Percentiles rank a stretch among this genome's conserved stretches.
These are phyloP conservation scores for Urtica urens DNA, from an alignment of 306 rosid species.

Conservation along the genomic window DNA sequence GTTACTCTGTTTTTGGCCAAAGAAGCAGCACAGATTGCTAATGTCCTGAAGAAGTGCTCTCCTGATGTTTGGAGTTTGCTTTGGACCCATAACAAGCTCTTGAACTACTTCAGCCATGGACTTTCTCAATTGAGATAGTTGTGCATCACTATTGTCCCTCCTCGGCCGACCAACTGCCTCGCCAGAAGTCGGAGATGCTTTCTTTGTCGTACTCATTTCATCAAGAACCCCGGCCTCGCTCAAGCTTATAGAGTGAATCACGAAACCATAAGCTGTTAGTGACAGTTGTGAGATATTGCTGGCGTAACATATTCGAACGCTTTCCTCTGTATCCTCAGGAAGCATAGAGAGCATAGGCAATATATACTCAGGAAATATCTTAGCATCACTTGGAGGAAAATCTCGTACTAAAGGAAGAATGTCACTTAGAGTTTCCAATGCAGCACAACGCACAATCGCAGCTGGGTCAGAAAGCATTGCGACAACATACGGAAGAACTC, in stretches of 20 bases:
- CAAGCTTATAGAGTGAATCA: constrained; percentile 83
- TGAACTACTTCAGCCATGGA: constrained; percentile 94
- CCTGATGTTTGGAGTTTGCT: constrained; percentile 95
- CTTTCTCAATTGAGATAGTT: constrained; percentile 75
- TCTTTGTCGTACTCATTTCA: constrained; percentile 52
- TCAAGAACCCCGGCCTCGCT: constrained; percentile 96
- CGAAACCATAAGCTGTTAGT: constrained; percentile 84
- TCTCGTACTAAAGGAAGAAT: constrained; percentile 84
- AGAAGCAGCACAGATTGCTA: constrained; percentile 83
- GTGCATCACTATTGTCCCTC: constrained; percentile 55
- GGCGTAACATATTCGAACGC: constrained; percentile 94
- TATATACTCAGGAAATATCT: constrained; percentile 88
- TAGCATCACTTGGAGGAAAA: constrained; percentile 97
- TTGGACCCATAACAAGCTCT: constrained; percentile 99
- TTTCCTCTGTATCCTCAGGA: constrained; percentile 98
- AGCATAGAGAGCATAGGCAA: constrained; percentile 98
- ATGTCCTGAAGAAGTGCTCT: constrained; percentile 94
- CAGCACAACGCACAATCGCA: constrained; percentile 96
- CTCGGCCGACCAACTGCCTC: constrained; percentile 54
- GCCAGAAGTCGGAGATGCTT: constrained; percentile 37
- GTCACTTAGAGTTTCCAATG: constrained; percentile 86
- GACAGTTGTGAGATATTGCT: constrained; percentile 91
- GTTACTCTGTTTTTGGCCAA: constrained; percentile 94
- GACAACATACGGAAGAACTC: constrained; percentile 85
- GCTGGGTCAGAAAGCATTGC: constrained; percentile 88